Conservation (phyloP, 2,329 filamentous ascomycete genomes). For the Pezicula radicicola region DNA sequence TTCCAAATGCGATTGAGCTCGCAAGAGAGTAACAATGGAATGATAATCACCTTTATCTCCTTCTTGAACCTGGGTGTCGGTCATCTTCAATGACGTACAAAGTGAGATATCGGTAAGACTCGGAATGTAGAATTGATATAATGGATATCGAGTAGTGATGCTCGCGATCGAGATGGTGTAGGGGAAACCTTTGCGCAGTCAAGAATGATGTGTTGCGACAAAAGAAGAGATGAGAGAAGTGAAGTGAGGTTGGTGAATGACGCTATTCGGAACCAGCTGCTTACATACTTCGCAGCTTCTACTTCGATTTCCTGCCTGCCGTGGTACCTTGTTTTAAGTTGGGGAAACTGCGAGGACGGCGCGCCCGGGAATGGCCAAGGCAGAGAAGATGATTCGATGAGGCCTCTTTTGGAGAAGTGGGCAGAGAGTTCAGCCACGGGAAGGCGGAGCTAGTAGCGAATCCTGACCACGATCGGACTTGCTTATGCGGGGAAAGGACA, state of each 20-base stretch:
- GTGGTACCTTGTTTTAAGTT: not conserved
- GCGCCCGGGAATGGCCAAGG: not conserved
- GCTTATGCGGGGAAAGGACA: not conserved
- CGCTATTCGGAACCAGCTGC: constrained; percentile 8
- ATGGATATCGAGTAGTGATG: not conserved
- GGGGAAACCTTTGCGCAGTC: constrained; percentile 9
- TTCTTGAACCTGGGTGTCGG: constrained; percentile 44
- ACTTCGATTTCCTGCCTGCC: not conserved
- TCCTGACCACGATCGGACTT: not conserved
- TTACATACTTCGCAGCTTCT: not conserved
- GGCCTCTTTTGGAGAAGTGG: not conserved
- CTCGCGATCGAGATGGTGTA: constrained; percentile 12
- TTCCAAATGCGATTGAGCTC: not conserved
- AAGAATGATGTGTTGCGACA: constrained; percentile 23
- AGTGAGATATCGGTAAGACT: not conserved
- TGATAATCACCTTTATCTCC: constrained; percentile 42
- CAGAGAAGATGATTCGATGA: not conserved
- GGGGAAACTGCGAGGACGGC: not conserved
- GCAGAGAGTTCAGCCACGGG: not conserved
- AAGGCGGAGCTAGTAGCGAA: not conserved
- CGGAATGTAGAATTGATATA: not conserved
- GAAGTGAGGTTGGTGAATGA: constrained; percentile 9
- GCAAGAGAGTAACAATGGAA: not conserved
- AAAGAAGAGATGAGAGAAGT: constrained; percentile 1
- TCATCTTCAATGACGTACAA: constrained; percentile 30